These are phyloP conservation scores for Piromyces finnis DNA, from an alignment of 192 early-diverging fungal species.

Conservation along the genomic window DNA sequence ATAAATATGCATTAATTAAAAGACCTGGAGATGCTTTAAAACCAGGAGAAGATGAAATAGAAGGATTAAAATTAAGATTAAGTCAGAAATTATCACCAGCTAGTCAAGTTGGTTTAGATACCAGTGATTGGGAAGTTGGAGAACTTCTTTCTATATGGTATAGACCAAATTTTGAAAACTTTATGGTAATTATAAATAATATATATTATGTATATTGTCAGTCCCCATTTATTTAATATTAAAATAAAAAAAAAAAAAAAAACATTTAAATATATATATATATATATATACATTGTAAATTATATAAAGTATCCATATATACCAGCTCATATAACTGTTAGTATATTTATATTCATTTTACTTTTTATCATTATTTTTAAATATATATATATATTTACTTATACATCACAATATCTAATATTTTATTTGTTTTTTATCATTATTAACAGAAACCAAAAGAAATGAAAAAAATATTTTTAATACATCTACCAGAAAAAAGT, in stretches of 20 bases:
- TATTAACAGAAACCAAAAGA: conserved; percentile 45
- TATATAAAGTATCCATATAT: conserved; percentile 62
- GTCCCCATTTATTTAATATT: too few species aligned
- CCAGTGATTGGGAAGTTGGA: conserved; percentile 47
- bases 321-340: conserved; percentile 52
- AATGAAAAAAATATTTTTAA: conserved; percentile 49
- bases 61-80: conserved; percentile 44
- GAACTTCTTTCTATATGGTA: conserved; percentile 57
- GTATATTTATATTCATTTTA: not conserved
- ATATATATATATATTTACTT: too few species aligned
- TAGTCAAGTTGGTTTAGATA: conserved; percentile 2
- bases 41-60: conserved; percentile 54
- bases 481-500: conserved; percentile 55
- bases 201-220: too few species aligned
- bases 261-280: too few species aligned
- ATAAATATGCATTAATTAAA: not conserved
- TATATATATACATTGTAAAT: not conserved
- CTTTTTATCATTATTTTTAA: too few species aligned
- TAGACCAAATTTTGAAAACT: conserved; percentile 58
- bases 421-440: too few species aligned
- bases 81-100: conserved; percentile 34
- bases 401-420: too few species aligned
- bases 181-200: conserved; percentile 31
- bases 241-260: too few species aligned
- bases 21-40: conserved; percentile 53